Base-by-base conservation (phyloP, 768 basidiomycete species). In the Cyclocybe aegerita region DNA sequence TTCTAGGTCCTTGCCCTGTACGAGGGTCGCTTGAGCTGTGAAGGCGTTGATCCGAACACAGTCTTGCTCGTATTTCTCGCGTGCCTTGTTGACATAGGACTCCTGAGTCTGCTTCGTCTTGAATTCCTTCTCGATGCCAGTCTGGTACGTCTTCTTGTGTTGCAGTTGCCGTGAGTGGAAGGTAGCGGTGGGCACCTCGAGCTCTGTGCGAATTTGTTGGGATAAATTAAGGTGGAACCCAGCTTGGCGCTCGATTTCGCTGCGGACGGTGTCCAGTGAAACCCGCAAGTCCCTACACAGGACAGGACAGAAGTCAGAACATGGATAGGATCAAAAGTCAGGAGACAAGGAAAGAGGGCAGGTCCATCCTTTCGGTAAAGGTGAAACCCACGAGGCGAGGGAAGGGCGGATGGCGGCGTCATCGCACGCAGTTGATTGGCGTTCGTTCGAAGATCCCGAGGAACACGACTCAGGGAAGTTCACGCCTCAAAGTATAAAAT, bases 1-100 rank as follows among this genome's bases (percentile, higher is more conserved):
- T 59, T 99, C 97, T 30, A 95, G 77, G 49, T 98, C 96, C 62
- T 85, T 88, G 30, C 97, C 97, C 66, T 98, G 97, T 17, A 91
- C 84, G 7, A 98, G 80, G 1, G 90, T 85, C 31, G 88, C 82
- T 66, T 97, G 93, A 4, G 94, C 94, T 4, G 93, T 93, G 62
- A 89, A 93, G 1, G 91, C 88, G 62, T 97, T 98, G 75, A 98
- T 95, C 43, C 88, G 83, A 14, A 95, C 74, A 65, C 94, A 96
- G 61, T 98, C 96, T 43, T 78, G 74, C 68, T 97, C 92, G 70
- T 98, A 98, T 64, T 93, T 92, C 66, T 95, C 92, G 54, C 90
- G 83, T 2, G 97, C 91, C 66, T 93, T 93, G 60, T 76, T 75
- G 39, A 97, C 93, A 56, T 94, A 86, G 9, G 77, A 74, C 61